These are phyloP conservation scores for Streptanthus diversifolius DNA, from an alignment of 345 rosid genomes.

Conservation along the genomic window DNA sequence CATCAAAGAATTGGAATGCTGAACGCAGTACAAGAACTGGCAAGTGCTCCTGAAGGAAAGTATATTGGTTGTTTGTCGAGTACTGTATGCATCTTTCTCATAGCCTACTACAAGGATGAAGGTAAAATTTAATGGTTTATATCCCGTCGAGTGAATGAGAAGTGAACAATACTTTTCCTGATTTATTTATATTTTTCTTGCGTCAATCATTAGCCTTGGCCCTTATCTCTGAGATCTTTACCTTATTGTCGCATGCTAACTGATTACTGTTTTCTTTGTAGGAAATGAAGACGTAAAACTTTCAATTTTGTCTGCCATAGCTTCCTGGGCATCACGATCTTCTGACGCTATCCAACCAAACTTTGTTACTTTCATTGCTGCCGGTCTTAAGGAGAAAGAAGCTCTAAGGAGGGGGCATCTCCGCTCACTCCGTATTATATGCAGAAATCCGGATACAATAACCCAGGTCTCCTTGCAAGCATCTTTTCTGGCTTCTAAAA, in stretches of 20 bases:
- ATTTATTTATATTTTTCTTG: not conserved
- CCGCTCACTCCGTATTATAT: constrained; percentile 60
- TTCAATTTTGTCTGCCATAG: constrained; percentile 63
- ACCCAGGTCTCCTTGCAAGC: constrained; percentile 48
- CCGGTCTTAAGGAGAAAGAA: constrained; percentile 96
- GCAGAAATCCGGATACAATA: constrained; percentile 65
- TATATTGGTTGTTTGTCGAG: constrained; percentile 56
- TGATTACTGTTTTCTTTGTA: constrained; percentile 24
- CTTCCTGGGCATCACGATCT: constrained; percentile 74
- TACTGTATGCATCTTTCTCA: constrained; percentile 57
- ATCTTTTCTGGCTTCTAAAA: constrained; percentile 1
- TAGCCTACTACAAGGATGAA: constrained; percentile 74
- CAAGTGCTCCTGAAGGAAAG: constrained; percentile 84
- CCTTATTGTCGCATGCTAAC: constrained; percentile 1
- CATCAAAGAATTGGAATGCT: constrained; percentile 92
- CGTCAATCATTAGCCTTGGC: not conserved
- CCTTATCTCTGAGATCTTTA: not conserved
- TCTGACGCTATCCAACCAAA: constrained; percentile 63
- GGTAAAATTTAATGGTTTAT: constrained; percentile 43
- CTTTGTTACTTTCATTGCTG: constrained; percentile 60
- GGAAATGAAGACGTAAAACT: constrained; percentile 95
- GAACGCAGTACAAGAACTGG: constrained; percentile 71
- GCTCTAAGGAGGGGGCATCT: constrained; percentile 85
- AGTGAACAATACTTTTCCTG: not conserved
- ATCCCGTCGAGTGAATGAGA: not conserved